A percentile compares a stretch with the other conserved stretches of the same genome.
Evolutionary conservation across 257 asterid genomes (phyloP).

Genomic region (Solanum habrochaites): DNA sequence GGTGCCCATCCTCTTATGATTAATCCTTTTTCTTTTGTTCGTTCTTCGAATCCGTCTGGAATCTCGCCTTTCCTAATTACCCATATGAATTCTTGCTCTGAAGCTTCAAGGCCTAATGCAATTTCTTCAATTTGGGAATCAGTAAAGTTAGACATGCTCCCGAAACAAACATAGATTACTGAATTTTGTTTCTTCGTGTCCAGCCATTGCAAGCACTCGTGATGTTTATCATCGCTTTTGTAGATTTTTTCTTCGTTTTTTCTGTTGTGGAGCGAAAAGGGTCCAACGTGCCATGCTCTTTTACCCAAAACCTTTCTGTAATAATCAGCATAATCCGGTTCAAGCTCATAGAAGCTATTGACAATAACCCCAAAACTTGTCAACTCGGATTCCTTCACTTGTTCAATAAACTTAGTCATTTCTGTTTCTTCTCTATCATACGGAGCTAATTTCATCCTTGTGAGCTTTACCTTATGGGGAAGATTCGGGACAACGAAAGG

Average conservation of each 20-base stretch:
- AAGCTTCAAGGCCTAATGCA: conserved; percentile 5
- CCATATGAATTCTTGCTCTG: conserved; percentile 7
- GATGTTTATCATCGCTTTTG: background rate
- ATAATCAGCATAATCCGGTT: conserved; percentile 27
- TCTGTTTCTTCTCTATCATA: background rate
- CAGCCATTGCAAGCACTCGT: background rate
- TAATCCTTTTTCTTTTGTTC: background rate
- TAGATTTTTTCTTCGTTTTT: background rate
- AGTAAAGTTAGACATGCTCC: background rate
- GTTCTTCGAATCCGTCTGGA: conserved; percentile 5
- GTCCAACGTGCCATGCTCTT: conserved; percentile 39
- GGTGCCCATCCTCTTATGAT: conserved; percentile 14
- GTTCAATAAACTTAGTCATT: background rate
- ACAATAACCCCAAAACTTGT: conserved; percentile 23
- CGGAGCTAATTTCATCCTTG: conserved; percentile 5
- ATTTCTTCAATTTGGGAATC: background rate
- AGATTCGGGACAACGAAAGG: conserved; percentile 20
- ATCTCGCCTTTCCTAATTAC: background rate
- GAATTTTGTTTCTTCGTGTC: background rate
- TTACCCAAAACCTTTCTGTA: conserved; percentile 14
- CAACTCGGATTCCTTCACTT: conserved; percentile 2
- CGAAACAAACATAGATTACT: background rate
- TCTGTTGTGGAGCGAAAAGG: conserved; percentile 4
- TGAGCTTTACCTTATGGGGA: conserved; percentile 9
- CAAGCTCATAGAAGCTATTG: conserved; percentile 46